Percentiles rank a stretch among this genome's conserved stretches.
These are phyloP conservation scores for Agrocybe pediades DNA, from an alignment of 768 basidiomycete species.

Conservation along the genomic window DNA sequence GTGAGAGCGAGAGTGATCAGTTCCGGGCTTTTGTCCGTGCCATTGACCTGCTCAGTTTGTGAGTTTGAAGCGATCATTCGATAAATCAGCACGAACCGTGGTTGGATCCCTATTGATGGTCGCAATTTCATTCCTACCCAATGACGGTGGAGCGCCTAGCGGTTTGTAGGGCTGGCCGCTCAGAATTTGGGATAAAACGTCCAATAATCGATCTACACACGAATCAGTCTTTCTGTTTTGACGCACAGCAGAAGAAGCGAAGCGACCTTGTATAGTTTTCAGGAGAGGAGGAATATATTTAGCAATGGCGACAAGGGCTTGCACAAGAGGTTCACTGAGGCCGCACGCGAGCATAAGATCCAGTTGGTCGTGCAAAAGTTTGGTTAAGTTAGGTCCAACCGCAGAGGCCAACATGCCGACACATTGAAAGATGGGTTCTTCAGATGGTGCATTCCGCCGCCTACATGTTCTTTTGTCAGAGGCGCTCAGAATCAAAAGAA, in stretches of 20 bases:
- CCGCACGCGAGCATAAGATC: conserved; percentile 97
- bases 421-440: conserved; percentile 97
- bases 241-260: background rate
- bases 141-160: conserved; percentile 77
- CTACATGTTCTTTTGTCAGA: conserved; percentile 29
- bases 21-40: conserved; percentile 65
- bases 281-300: conserved; percentile 87
- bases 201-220: conserved; percentile 79
- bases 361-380: conserved; percentile 93
- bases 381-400: conserved; percentile 94
- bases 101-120: conserved; percentile 47
- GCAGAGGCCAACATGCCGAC: conserved; percentile 94
- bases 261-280: conserved; percentile 85
- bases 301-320: conserved; percentile 84
- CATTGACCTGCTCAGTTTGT: conserved; percentile 34
- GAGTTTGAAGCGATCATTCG: background rate
- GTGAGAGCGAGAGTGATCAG: conserved; percentile 79
- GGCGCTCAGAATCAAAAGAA: background rate
- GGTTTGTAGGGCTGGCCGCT: conserved; percentile 86
- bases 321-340: conserved; percentile 83
- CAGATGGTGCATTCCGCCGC: conserved; percentile 89
- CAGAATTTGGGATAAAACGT: conserved; percentile 78
- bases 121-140: conserved; percentile 55
- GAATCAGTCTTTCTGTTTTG: background rate
- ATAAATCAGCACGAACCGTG: conserved; percentile 34